Conservation (phyloP, 805 yeast species). For the Lipomyces starkeyi region DNA sequence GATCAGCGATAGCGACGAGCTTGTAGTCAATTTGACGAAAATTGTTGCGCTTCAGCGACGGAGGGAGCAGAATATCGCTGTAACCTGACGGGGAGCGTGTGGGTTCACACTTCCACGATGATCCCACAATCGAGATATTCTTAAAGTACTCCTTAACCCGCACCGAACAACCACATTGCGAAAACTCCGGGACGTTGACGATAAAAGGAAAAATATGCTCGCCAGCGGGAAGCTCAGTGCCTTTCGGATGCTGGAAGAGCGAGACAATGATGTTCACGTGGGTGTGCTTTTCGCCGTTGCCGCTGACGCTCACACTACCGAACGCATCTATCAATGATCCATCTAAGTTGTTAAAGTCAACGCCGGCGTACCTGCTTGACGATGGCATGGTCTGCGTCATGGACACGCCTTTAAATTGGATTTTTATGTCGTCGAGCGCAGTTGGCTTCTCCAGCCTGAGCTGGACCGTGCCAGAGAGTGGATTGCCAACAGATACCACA, state of each 20-base stretch:
- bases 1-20: neutral
- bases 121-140: too few relatives aligned
- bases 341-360: neutral
- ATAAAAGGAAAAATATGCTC: neutral
- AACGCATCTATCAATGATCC: too few relatives aligned
- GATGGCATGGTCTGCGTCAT: neutral
- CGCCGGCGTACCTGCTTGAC: neutral
- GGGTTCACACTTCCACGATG: neutral
- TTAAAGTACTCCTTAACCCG: neutral
- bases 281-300: neutral
- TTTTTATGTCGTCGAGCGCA: conserved; percentile 11
- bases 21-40: neutral
- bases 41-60: neutral
- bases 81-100: neutral
- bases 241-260: neutral
- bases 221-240: conserved; percentile 3
- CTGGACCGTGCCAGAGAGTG: conserved; percentile 12
- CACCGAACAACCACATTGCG: neutral
- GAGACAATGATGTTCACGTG: neutral
- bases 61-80: neutral
- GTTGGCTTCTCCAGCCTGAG: conserved; percentile 13
- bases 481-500: conserved; percentile 15
- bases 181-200: neutral
- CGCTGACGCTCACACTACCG: neutral
- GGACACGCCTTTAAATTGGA: conserved; percentile 26